Conservation (phyloP, 176 grass and related monocot genomes). For the Secale cereale region DNA sequence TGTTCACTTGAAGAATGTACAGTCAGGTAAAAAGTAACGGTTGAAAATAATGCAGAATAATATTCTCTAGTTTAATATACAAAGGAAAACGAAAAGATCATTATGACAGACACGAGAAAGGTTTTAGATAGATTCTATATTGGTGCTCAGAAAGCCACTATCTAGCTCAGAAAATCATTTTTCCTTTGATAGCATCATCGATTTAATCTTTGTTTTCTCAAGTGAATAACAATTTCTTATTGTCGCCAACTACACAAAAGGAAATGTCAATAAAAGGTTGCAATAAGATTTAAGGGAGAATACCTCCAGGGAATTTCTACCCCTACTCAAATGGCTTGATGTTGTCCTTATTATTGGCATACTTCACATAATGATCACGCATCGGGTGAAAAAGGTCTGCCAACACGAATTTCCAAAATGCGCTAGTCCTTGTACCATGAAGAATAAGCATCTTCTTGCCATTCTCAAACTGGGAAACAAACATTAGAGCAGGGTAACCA, state of each 20-base stretch:
- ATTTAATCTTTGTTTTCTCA: not conserved
- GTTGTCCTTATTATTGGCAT: slow-evolving; percentile 73
- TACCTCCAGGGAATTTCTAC: slow-evolving; percentile 70
- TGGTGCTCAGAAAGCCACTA: not conserved
- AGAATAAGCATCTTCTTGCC: no score
- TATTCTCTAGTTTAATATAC: no score
- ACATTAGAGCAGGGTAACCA: no score
- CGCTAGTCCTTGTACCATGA: no score
- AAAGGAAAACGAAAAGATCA: not conserved
- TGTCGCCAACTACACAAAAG: not conserved
- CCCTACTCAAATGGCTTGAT: slow-evolving; percentile 82
- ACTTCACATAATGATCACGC: slow-evolving; percentile 41
- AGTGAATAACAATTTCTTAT: not conserved
- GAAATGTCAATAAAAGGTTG: not conserved
- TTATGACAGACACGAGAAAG: not conserved
- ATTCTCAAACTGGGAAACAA: no score
- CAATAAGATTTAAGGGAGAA: no score
- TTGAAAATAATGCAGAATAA: no score
- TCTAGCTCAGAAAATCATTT: not conserved
- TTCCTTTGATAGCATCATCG: not conserved
- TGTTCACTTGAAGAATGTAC: no score
- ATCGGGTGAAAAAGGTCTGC: no score
- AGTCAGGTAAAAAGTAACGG: no score
- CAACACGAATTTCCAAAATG: no score
- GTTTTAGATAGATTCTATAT: not conserved